Evolutionary conservation across 768 basidiomycete species (phyloP).

Genomic region (Cystobasidium tubakii): DNA sequence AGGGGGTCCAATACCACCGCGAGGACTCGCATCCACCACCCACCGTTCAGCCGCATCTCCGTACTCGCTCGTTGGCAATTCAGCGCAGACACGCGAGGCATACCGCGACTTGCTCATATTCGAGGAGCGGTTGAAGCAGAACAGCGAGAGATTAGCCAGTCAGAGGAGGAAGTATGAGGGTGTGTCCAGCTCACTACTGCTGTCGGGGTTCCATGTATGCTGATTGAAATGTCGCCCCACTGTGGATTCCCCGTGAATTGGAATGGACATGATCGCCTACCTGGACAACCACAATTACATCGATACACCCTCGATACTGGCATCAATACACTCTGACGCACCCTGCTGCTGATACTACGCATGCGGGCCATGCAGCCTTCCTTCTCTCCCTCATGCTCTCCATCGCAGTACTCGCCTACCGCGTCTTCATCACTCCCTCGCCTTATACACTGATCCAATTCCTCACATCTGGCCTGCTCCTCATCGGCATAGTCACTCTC

Average conservation of each 20-base stretch:
- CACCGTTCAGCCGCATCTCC: neutral
- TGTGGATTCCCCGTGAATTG: neutral
- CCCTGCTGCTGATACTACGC: too few relatives aligned
- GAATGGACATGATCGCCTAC: neutral
- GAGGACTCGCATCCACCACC: neutral
- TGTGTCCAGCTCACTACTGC: constrained; percentile 38
- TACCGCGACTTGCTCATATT: constrained; percentile 84
- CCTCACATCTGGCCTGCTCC: constrained; percentile 68
- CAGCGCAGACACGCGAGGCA: constrained; percentile 69
- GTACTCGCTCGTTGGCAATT: constrained; percentile 48
- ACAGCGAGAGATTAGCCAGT: constrained; percentile 56
- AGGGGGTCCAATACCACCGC: neutral
- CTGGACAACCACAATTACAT: neutral
- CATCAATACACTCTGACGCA: neutral
- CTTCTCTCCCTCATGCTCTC: constrained; percentile 42
- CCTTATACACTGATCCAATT: constrained; percentile 53
- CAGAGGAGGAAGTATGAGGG: constrained; percentile 45
- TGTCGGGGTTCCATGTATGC: neutral
- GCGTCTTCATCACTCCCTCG: constrained; percentile 61
- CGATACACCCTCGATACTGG: neutral
- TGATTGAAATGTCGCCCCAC: too few relatives aligned
- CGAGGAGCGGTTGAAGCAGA: constrained; percentile 93
- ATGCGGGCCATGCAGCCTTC: too few relatives aligned
- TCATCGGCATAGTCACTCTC: constrained; percentile 83
- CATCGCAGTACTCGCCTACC: constrained; percentile 50